A percentile compares a stretch with the other conserved stretches of the same genome.
These are phyloP conservation scores for Solanum hybrid DNA, from an alignment of 305 asterid species.

Conservation along the genomic window DNA sequence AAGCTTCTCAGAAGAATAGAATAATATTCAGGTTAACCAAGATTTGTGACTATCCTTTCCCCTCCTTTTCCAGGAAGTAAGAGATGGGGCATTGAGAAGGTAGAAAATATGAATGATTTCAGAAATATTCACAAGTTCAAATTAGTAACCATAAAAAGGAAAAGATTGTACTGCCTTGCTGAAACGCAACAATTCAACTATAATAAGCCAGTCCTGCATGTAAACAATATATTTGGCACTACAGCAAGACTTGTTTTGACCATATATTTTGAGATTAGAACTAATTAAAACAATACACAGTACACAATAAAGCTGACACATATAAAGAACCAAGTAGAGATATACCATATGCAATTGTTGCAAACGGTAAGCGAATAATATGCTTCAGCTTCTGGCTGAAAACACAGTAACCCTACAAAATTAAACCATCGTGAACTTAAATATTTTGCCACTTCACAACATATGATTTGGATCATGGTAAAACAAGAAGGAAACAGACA, in stretches of 20 bases:
- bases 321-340: not conserved
- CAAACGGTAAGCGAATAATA: constrained; percentile 81
- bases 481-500: not conserved
- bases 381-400: constrained; percentile 97
- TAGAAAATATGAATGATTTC: not conserved
- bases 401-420: constrained; percentile 85
- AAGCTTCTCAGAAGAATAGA: not conserved
- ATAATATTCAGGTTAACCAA: not conserved
- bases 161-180: not conserved
- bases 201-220: not conserved
- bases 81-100: not conserved
- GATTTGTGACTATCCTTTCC: not conserved
- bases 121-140: not conserved
- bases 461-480: not conserved
- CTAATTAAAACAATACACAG: not conserved
- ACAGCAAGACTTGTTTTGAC: not conserved
- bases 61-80: not conserved
- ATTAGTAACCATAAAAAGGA: not conserved
- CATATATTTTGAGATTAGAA: not conserved
- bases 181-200: not conserved
- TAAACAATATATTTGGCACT: not conserved
- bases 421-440: not conserved
- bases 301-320: not conserved
- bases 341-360: constrained; percentile 75
- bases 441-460: not conserved